Base-by-base conservation (phyloP, 371 early-diverging fungal genomes). In the Zopfochytrium polystomum region DNA sequence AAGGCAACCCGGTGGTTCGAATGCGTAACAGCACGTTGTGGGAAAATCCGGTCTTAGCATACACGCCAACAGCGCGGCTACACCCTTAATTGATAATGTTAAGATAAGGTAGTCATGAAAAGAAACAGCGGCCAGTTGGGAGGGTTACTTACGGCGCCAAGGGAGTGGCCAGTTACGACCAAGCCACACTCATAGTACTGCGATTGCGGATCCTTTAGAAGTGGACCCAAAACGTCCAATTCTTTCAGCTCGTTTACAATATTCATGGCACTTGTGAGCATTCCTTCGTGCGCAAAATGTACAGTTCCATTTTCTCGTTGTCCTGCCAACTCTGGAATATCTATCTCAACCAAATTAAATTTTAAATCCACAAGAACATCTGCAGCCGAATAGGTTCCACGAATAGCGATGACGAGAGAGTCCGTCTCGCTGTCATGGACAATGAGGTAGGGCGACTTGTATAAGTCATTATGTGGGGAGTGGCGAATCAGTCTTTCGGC, bases 301-400 rank as follows among this genome's bases (percentile, higher is more conserved):
- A 26, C 63, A 3, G 38, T 53, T 9, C 26, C 29, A 52, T 13
- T 7, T 30, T 23, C 7, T 18, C 27, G 26, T 13, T 38, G 46
- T 22, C 26, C 38, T 29, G 68, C 48, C 23, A 59, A 32, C 49
- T 73, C 64, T 6, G 44, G 49, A 33, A 65, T 51, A 11, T 46
- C 33, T 5, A 66, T 25, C 18, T 34, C 46, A 32, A 55, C 66
- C 55, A 70, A 43, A 50, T 68, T 65, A 52, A 74, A 60, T 55
- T 66, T 67, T 32, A 75, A 51, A 66, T 75, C 75, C 15, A 72
- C 72, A n/a, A 75, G 56, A 11, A 75, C 58, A 48, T 75, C 75
- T 3, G 61, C 67, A 2, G 69, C 62, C 13, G 70, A 70, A 49
- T 64, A 70, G 5, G 75, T 75, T 25, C 75, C 75, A 7, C 75